Evolutionary conservation across 352 stramenopile genomes (phyloP), one percentile per base, ranked within the genome.

Genomic region (Phytopythium montanum): DNA sequence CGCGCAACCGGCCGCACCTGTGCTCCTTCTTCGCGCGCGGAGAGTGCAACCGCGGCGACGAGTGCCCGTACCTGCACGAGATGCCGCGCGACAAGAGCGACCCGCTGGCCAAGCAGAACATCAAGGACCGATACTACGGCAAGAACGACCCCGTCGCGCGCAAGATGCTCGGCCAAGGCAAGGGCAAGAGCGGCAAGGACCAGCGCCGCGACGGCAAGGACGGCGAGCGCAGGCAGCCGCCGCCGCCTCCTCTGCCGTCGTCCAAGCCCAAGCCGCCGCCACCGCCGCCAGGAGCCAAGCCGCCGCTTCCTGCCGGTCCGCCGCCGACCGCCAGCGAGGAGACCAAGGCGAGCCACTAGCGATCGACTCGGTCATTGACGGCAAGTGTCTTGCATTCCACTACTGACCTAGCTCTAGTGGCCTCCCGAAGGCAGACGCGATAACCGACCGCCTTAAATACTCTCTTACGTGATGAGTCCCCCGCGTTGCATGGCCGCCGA

Each of bases 11-110:
- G 29, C 81, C 90, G 61, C 88, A 97, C 59, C 74, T 99, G 52
- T 99, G 95, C 76, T 97, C 82, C 64, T 99, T 99, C 78, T 99
- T 90, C 76, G 92, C 93, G 34, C 85, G 87, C 29, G 95, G 95
- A 48, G 94, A 98, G 76, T 99, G 94, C 68, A 97, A 92, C 64
- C 87, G 90, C 51, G 90, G 94, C 28, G 81, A 94, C 16, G 82
- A 87, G 31, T 99, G 95, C 73, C 95, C 95, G 1, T 99, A 98
- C 64, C 60, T 97, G 66, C 90, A 99, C 67, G 95, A 98, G 72
- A 97, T 98, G 89, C 92, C 91, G 4, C 87, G 87, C 19, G 84
- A 84, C 63, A 94, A 97, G 69, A 92, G 93, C 69, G 92, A 98
- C 69, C 91, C 93, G 38, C 72, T 98, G 29, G 85, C 84, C n/a